Evolutionary conservation across 129 eudicot species (phyloP).

Genomic region (Ambrosia artemisiifolia): DNA sequence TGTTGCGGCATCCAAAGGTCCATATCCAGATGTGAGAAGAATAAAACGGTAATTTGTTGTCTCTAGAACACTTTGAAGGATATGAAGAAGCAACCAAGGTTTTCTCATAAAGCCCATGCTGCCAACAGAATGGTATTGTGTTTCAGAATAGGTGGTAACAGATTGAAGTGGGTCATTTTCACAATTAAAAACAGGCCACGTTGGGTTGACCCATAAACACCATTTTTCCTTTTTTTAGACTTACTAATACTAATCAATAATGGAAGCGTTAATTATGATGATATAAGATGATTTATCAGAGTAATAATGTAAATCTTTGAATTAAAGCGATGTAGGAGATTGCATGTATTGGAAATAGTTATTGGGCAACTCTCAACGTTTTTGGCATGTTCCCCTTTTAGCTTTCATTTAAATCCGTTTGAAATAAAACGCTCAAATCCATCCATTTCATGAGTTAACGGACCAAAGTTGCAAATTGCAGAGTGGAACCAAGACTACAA

Average conservation of each 20-base stretch:
- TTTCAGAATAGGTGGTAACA: slow-evolving; percentile 17
- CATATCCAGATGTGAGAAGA: slow-evolving; percentile 78
- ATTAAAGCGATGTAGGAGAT: not conserved
- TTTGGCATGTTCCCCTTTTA: not conserved
- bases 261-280: not conserved
- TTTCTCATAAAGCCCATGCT: slow-evolving; percentile 90
- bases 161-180: not conserved
- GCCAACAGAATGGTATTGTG: slow-evolving; percentile 22
- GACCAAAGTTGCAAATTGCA: not conserved
- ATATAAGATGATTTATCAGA: not conserved
- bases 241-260: not conserved
- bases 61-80: slow-evolving; percentile 46
- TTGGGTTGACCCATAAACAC: not conserved
- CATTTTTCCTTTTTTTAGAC: not conserved
- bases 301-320: not conserved
- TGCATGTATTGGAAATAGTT: not conserved
- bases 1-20: slow-evolving; percentile 63
- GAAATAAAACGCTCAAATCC: not conserved
- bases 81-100: slow-evolving; percentile 52
- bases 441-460: not conserved
- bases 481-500: not conserved
- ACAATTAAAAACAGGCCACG: not conserved
- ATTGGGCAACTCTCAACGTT: not conserved
- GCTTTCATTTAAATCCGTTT: not conserved
- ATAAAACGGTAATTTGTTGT: slow-evolving; percentile 53